These are phyloP conservation scores for Aspergillus sergii DNA, from an alignment of 2,329 filamentous ascomycete genomes.

Conservation along the genomic window DNA sequence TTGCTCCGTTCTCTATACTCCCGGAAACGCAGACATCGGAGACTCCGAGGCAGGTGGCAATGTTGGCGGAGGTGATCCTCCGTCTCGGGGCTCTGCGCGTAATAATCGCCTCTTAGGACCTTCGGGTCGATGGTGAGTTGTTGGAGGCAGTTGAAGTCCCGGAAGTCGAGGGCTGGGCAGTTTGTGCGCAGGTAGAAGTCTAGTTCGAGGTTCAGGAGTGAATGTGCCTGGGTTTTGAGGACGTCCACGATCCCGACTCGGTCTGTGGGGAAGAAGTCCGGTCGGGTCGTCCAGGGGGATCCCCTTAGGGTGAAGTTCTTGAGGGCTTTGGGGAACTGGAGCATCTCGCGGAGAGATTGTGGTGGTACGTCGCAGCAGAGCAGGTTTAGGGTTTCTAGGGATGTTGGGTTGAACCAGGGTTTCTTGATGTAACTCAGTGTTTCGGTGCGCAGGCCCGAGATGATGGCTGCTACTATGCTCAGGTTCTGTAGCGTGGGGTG, in stretches of 20 bases:
- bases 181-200: background rate
- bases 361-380: constrained; percentile 1
- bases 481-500: constrained; percentile 7
- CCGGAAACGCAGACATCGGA: background rate
- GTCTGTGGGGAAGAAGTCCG: background rate
- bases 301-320: constrained; percentile 1
- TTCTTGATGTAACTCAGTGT: background rate
- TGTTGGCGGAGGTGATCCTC: background rate
- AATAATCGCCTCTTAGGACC: background rate
- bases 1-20: background rate
- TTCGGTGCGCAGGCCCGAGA: background rate
- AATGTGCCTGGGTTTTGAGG: background rate
- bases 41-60: constrained; percentile 2
- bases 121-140: constrained; percentile 8
- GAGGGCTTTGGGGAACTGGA: background rate
- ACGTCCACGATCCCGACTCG: background rate
- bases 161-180: constrained; percentile 3
- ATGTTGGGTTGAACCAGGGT: background rate
- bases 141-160: background rate
- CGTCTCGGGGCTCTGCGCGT: background rate
- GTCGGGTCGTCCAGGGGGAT: background rate
- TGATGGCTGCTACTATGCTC: constrained; percentile 2
- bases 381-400: background rate
- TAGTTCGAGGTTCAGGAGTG: constrained; percentile 2
- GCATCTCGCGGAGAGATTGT: background rate